Base-by-base conservation (phyloP, 176 grass and related monocot genomes). In the Lolium perenne region DNA sequence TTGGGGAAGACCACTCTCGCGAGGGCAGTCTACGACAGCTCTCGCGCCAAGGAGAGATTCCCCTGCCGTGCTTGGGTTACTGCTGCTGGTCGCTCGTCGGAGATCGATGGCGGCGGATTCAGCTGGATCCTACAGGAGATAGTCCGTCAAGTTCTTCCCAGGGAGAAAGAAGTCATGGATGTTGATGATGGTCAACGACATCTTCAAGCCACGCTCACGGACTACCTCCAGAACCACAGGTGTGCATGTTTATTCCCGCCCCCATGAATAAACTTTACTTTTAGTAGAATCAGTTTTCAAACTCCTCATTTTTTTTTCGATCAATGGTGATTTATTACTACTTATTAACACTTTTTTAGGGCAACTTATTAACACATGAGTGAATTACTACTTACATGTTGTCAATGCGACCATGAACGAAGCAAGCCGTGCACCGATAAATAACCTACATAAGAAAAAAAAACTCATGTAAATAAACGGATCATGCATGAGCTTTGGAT, bases 1-100 rank as follows among this genome's bases (percentile, higher is more conserved):
- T 41, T 48, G 25, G 71, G 83, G 26, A 77, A 85, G 83, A 85
- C 83, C 11, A 85, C 83, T 2, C 83, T 85, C 7, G 71, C 71
- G 1, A 68, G 2, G 29, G 53, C 48, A 55, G 83, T 85, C 38
- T 78, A 77, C 8, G 25, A 76, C 17, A 64, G 38, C 29, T 10
- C 54, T 25, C 1, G 56, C 6, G 49, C 58, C 12, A 61, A 61
- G 77, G 77, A 25, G 38, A 63, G 8, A 32, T 85, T 85, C 35
- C 5, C 2, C 13, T 32, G 22, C 43, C 71, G 71, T 40, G 74
- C 67, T 8, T 85, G 83, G 83, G 69, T 85, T 29, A 7, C 11
- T 48, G 17, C 26, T 8, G 41, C 35, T 23, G 38, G 13, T 17
- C 43, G 13, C 54, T 63, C 25, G 22, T 17, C 49, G 43, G 68